Percentiles rank a stretch among this genome's conserved stretches.
Conservation (phyloP, 2,329 filamentous ascomycete genomes). For the Rhynchosporium secalis region DNA sequence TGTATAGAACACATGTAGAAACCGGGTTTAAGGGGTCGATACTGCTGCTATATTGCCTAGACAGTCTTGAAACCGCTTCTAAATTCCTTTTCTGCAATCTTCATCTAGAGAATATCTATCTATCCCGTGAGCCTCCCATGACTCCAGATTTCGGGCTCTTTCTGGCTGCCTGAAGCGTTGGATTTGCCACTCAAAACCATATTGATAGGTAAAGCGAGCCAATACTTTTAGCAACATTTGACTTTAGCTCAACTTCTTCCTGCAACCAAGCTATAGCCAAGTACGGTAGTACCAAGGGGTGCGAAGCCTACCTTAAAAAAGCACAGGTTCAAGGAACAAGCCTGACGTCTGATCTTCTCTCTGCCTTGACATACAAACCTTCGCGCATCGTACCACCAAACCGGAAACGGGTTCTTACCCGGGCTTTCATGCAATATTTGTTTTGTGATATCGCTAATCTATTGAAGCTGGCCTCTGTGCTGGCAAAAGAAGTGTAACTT, state of each 20-base stretch:
- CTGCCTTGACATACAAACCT: constrained; percentile 5
- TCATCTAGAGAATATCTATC: not conserved
- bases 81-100: not conserved
- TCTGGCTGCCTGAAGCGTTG: constrained; percentile 6
- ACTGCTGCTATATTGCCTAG: too few relatives aligned
- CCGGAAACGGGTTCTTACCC: constrained; percentile 3
- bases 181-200: constrained; percentile 13
- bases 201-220: constrained; percentile 1
- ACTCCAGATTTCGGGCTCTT: not conserved
- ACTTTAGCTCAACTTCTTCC: constrained; percentile 9
- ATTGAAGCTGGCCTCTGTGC: not conserved
- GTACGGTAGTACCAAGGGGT: not conserved
- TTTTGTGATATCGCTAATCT: not conserved
- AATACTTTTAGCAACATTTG: not conserved
- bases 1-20: too few relatives aligned
- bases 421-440: not conserved
- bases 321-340: constrained; percentile 11
- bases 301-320: not conserved
- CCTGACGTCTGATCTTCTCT: not conserved
- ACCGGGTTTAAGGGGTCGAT: not conserved
- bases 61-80: not conserved
- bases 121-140: not conserved
- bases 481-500: not conserved
- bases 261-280: constrained; percentile 14
- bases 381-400: constrained; percentile 8